These are phyloP conservation scores for Wickerhamomyces sp. DNA, from an alignment of 1,139 yeast species.

Conservation along the genomic window DNA sequence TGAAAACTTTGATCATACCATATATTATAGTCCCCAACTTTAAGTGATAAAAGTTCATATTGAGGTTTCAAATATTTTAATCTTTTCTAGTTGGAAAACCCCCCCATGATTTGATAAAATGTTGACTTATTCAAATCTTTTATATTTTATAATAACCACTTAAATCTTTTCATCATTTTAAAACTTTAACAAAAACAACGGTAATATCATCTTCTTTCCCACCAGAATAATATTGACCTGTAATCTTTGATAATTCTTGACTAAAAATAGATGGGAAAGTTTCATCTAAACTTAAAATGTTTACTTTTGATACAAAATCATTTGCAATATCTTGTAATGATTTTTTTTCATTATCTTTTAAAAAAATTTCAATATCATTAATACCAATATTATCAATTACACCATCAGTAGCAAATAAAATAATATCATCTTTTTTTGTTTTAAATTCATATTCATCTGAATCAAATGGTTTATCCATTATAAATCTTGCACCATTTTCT, in stretches of 20 bases:
- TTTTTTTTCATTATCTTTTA: constrained; percentile 43
- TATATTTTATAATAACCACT: too few relatives aligned
- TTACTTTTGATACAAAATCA: constrained; percentile 65
- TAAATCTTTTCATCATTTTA: too few relatives aligned
- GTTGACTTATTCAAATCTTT: too few relatives aligned
- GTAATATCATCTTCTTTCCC: constrained; percentile 97
- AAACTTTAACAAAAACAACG: constrained; percentile 62
- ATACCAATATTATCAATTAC: constrained; percentile 80
- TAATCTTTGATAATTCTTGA: constrained; percentile 64
- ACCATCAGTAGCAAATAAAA: constrained; percentile 90
- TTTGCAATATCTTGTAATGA: constrained; percentile 41
- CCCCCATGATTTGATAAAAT: too few relatives aligned
- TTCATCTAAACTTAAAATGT: constrained; percentile 64
- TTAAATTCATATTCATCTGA: constrained; percentile 41
- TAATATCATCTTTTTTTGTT: constrained; percentile 62
- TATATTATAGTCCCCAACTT: too few relatives aligned
- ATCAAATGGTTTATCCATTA: constrained; percentile 45
- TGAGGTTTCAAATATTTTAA: too few relatives aligned
- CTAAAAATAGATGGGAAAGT: constrained; percentile 83
- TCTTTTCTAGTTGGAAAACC: too few relatives aligned
- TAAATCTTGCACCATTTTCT: constrained; percentile 54
- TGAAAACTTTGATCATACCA: too few relatives aligned
- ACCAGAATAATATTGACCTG: constrained; percentile 72
- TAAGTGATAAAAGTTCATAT: too few relatives aligned
- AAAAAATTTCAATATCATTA: constrained; percentile 62